Conservation (phyloP, 768 basidiomycete species). For the Amanita rimosa region DNA sequence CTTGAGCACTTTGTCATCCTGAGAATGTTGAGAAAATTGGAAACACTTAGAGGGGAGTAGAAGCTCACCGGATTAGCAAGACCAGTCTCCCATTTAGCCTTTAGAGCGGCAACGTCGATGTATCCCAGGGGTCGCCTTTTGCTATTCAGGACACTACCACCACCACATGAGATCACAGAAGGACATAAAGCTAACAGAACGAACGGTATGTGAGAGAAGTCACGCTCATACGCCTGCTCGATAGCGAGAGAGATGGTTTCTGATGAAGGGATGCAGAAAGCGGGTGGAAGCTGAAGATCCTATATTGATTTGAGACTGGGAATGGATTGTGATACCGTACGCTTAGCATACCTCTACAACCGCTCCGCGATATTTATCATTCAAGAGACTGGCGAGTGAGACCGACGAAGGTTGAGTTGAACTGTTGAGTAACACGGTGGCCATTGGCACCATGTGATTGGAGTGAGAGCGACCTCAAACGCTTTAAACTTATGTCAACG, state of each 20-base stretch:
- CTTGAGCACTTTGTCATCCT: conserved; percentile 62
- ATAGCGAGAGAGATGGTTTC: conserved; percentile 70
- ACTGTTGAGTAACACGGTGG: conserved; percentile 3
- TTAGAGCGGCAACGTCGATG: conserved; percentile 65
- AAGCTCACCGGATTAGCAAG: conserved; percentile 57
- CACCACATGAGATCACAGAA: background rate
- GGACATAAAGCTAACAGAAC: conserved; percentile 6
- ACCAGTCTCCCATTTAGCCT: conserved; percentile 69
- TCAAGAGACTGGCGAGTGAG: conserved; percentile 7
- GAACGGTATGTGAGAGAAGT: conserved; percentile 91
- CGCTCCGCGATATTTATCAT: conserved; percentile 72
- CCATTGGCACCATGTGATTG: background rate
- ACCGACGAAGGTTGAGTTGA: conserved; percentile 1
- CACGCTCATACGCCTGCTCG: conserved; percentile 85
- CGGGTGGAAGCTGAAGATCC: conserved; percentile 80
- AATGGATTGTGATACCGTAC: background rate
- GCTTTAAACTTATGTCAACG: no score
- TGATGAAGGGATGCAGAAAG: conserved; percentile 65
- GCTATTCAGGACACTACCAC: conserved; percentile 58
- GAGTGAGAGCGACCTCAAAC: no score
- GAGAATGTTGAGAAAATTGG: background rate
- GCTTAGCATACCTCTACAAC: conserved; percentile 63
- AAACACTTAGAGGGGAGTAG: background rate
- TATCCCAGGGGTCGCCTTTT: conserved; percentile 74
- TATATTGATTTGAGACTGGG: conserved; percentile 14